Evolutionary conservation across 1,139 yeast species (phyloP).

Genomic region (Hanseniaspora uvarum): DNA sequence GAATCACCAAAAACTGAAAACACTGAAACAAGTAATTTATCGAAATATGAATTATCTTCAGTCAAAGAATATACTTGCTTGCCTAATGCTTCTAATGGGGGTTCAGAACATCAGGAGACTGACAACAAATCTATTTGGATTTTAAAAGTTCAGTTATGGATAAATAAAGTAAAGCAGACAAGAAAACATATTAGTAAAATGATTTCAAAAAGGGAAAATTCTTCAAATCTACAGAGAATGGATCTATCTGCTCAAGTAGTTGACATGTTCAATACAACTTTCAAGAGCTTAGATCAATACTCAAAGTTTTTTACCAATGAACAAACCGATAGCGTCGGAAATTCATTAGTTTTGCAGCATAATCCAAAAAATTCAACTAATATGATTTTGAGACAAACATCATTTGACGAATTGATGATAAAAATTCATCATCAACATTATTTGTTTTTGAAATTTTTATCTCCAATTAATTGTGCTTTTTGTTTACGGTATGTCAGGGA

Average conservation of each 20-base stretch:
- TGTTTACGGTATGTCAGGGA: conserved; percentile 6
- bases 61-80: not conserved
- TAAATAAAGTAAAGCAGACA: not conserved
- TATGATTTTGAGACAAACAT: conserved; percentile 4
- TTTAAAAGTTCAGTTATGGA: conserved; percentile 9
- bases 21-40: not conserved
- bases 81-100: not conserved
- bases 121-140: conserved; percentile 4
- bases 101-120: not conserved
- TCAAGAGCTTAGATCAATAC: not conserved
- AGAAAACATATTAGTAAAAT: not conserved
- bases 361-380: not conserved
- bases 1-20: conserved; percentile 5
- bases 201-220: not conserved
- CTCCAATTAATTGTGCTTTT: not conserved
- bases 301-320: conserved; percentile 4
- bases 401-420: conserved; percentile 6
- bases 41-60: not conserved
- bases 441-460: not conserved
- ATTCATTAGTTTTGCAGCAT: not conserved
- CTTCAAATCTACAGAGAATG: not conserved
- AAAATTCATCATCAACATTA: conserved; percentile 12
- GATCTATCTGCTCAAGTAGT: not conserved
- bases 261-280: not conserved
- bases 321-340: not conserved